A percentile compares a stretch with the other conserved stretches of the same genome.
Conservation (phyloP, 495 filamentous ascomycete genomes). For the Penicillium flavigenum region DNA sequence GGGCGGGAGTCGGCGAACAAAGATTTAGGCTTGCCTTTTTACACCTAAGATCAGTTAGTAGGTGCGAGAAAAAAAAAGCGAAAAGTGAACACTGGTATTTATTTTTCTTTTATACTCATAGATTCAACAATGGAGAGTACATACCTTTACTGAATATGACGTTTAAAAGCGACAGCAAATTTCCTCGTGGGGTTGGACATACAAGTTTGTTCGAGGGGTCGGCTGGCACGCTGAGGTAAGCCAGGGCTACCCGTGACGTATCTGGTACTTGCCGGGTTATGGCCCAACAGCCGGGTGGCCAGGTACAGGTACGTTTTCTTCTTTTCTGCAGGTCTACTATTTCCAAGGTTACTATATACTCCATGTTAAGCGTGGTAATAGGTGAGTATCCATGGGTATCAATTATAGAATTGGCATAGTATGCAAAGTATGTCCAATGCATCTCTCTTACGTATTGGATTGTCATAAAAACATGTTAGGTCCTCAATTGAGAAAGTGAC, state of each 20-base stretch:
- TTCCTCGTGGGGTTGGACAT: conserved; percentile 43
- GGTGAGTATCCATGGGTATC: background rate
- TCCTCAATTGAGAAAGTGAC: background rate
- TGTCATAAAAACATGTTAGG: background rate
- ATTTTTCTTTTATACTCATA: background rate
- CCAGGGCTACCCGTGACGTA: conserved; percentile 21
- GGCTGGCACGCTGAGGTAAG: conserved; percentile 31
- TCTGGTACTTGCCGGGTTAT: conserved; percentile 6
- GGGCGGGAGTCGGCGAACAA: conserved; percentile 21
- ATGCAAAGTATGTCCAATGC: background rate
- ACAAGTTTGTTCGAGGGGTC: conserved; percentile 26
- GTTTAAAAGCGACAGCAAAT: conserved; percentile 41
- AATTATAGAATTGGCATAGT: background rate
- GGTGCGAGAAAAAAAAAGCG: background rate
- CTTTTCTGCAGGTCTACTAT: background rate
- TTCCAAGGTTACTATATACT: background rate
- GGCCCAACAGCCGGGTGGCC: background rate
- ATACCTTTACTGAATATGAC: conserved; percentile 33
- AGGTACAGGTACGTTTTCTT: conserved; percentile 12
- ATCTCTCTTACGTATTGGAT: background rate
- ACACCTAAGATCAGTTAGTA: conserved; percentile 19
- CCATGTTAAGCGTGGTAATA: background rate
- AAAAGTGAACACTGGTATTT: background rate
- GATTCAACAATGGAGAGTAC: conserved; percentile 3
- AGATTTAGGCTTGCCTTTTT: conserved; percentile 17